Base-by-base conservation (phyloP, 2,329 filamentous ascomycete genomes). In the Calonectria hongkongensis region DNA sequence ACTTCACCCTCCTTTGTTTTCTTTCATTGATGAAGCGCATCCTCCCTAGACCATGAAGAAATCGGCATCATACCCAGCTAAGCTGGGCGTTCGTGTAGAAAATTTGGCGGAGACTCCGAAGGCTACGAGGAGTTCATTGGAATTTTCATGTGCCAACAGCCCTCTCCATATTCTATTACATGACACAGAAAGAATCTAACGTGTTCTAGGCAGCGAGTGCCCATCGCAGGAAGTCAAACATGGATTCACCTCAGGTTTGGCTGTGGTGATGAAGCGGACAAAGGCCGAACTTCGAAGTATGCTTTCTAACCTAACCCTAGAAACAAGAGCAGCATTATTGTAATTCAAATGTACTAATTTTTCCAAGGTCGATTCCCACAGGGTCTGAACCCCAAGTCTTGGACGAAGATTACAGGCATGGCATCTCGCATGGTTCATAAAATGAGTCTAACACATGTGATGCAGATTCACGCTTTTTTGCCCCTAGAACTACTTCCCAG, bases 231-330 rank as follows among this genome's bases (percentile, higher is more conserved):
- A 47, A 54, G 16, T 48, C 7, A 41, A 56, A 7, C 1, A 9
- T 4, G 68, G 60, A 15, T 2, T 25, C n/a, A 50, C 41, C 8
- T n/a, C 39, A 13, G 21, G 39, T 6, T 45, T 70, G 28, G 58
- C 67, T 16, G n/a, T 28, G n/a, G 54, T 47, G 16, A 58, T 71
- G 72, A 68, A 72, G 41, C 33, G 66, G 66, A 72, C 72, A n/a
- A 74, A 69, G 28, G 25, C 58, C 2, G 72, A 74, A 36, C 21
- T 74, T 45, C 50, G 68, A 28, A 56, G 72, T 72, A 70, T 25
- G 71, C 33, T 36, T 50, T 18, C 21, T 25, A 13, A 3, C 10
- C 21, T 21, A 4, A 41, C 2, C 15, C 16, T 4, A 41, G 13
- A 9, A 16, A 39, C 21, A 2, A n/a, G 47, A 13, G 8, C 36